Evolutionary conservation across 306 rosid genomes (phyloP), one percentile per base, ranked within the genome.

Genomic region (Trifolium subterraneum): DNA sequence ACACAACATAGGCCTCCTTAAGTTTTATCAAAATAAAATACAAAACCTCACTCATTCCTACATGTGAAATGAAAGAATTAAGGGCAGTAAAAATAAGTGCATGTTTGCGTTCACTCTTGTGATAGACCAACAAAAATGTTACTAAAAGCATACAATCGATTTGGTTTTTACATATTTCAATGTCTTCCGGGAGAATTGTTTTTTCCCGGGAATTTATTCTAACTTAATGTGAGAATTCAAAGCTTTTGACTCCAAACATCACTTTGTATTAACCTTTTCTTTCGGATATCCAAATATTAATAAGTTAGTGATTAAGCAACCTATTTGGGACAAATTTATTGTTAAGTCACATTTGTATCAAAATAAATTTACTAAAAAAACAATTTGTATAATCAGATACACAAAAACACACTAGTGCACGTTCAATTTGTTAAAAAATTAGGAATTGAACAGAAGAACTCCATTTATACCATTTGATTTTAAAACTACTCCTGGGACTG

Each of bases 51-150:
- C 52, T 73, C 77, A 42, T 41, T 8, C 10, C 15, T 7, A 18
- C 51, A 72, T 6, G n/a, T 13, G 39, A 68, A 42, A 72, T 15
- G 63, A 67, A 67, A 67, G 22, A 45, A 67, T 6, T 47, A 44
- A 15, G 42, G 58, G 55, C 56, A 33, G 25, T 9, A 18, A 68
- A 45, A 68, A 25, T 23, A 67, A 44, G 68, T 35, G 7, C 3
- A 8, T 33, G 45, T 62, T 62, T 35, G 22, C 23, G 29, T 60
- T 27, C 65, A 59, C 41, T 59, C 9, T 25, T 25, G 35, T 23
- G 64, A 25, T 58, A 58, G 35, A 13, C 66, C 10, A 4, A 60
- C 41, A 29, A 60, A 60, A 2, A 6, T 29, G 10, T 29, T 62
- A n/a, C 23, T 9, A 33, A 15, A 62, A 35, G 4, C 68, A 35